These are phyloP conservation scores for Phytophthora ohioensis DNA, from an alignment of 352 stramenopile genomes.

Conservation along the genomic window DNA sequence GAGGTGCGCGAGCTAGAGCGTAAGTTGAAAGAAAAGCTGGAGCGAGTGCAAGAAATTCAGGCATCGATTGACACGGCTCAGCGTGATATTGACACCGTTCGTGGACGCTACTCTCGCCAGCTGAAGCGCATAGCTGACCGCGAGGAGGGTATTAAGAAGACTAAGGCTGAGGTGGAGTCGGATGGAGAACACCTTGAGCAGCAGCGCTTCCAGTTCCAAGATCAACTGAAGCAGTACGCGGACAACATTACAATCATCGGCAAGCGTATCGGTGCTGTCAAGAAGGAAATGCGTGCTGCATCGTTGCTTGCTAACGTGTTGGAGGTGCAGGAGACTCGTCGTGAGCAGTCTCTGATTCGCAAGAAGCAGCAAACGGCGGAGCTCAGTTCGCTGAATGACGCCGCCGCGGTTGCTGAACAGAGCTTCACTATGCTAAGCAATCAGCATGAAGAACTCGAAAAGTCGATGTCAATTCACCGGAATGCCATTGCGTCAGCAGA, in stretches of 20 bases:
- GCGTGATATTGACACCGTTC: slow-evolving; percentile 79
- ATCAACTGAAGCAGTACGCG: slow-evolving; percentile 63
- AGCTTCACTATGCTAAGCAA: slow-evolving; percentile 77
- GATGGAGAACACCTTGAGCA: slow-evolving; percentile 67
- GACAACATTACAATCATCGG: slow-evolving; percentile 58
- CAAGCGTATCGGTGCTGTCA: slow-evolving; percentile 66
- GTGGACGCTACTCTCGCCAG: slow-evolving; percentile 76
- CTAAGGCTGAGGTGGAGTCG: slow-evolving; percentile 76
- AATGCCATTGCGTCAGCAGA: slow-evolving; percentile 86
- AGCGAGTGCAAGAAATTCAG: slow-evolving; percentile 69
- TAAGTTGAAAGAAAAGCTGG: slow-evolving; percentile 66
- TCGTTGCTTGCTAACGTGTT: slow-evolving; percentile 68
- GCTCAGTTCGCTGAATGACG: slow-evolving; percentile 73
- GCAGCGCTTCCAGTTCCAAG: slow-evolving; percentile 65
- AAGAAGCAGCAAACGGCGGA: slow-evolving; percentile 82
- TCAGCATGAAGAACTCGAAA: slow-evolving; percentile 81
- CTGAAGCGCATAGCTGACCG: slow-evolving; percentile 84
- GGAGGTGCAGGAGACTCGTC: slow-evolving; percentile 77
- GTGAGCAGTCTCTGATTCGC: slow-evolving; percentile 70
- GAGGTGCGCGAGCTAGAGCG: slow-evolving; percentile 80
- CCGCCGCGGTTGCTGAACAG: slow-evolving; percentile 76
- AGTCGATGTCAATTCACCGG: slow-evolving; percentile 74
- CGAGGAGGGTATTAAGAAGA: slow-evolving; percentile 76
- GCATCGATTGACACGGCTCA: slow-evolving; percentile 76
- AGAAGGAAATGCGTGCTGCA: slow-evolving; percentile 77